Evolutionary conservation across 768 basidiomycete species (phyloP), one percentile per base, ranked within the genome.

Genomic region (Xerocomellus intermedius): DNA sequence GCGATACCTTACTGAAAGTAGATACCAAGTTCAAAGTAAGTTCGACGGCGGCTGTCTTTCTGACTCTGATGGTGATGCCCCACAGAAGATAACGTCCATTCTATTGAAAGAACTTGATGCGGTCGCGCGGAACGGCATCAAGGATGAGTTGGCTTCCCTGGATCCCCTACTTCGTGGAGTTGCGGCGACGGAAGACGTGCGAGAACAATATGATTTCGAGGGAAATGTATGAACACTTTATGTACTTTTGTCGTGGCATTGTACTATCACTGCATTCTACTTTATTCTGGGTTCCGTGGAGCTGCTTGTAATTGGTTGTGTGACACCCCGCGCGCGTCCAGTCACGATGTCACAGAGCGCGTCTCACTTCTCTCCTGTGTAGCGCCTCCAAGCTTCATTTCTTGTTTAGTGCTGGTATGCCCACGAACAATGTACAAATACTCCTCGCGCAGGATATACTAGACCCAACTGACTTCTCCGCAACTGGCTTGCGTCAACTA

Each of bases 21-120:
- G 94, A 96, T 67, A 76, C 78, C 32, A 90, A 89, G 70, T 80
- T 96, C 63, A 95, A 93, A 79, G 92, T 91, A 43, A 48, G 80
- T 73, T 52, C 30, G 33, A 28, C 19, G 26, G 22, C 4, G 8
- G 35, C 52, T 21, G 17, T 42, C 36, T 19, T 52, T n/a, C 32
- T 22, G 28, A 41, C 26, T 17, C 24, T 0, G 35, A 52, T 52
- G 28, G 21, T 54, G 33, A 67, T 39, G 1, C 38, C 7, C 37
- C n/a, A 17, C 69, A 94, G 93, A 95, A 94, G 86, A 84, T 94
- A 58, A 88, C 86, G n/a, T 79, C 83, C 19, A 74, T 73, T 39
- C 73, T 96, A 10, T 72, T 93, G 54, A 94, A 93, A 69, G 93
- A 95, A 60, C 81, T 96, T 22, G 93, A 95, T 71, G 77, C 80